A percentile compares a stretch with the other conserved stretches of the same genome.
These are phyloP conservation scores for Leishmania tarentolae DNA, from an alignment of 208 protist genomes.

Conservation along the genomic window DNA sequence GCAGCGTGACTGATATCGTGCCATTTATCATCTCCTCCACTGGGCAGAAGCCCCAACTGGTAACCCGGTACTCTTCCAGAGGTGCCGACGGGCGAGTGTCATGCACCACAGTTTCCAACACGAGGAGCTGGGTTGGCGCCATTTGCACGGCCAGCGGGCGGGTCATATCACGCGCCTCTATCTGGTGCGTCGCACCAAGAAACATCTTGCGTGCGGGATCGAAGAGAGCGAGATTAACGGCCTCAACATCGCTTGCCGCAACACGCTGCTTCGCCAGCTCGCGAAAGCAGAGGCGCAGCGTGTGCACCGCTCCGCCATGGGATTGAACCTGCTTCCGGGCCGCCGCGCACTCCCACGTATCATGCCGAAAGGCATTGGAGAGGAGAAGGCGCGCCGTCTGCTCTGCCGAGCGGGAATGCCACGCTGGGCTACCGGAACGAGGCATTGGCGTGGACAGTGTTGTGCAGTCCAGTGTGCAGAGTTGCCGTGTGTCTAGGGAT, in stretches of 20 bases:
- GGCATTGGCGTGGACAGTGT: not conserved
- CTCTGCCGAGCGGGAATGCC: slow-evolving; percentile 69
- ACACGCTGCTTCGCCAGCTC: slow-evolving; percentile 32
- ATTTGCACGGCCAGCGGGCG: slow-evolving; percentile 69
- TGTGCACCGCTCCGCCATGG: slow-evolving; percentile 35
- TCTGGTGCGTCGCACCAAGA: slow-evolving; percentile 71
- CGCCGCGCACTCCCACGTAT: slow-evolving; percentile 78
- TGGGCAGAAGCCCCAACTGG: slow-evolving; percentile 58
- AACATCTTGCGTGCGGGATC: slow-evolving; percentile 56
- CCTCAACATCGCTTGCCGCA: slow-evolving; percentile 32
- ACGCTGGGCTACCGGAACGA: slow-evolving; percentile 12
- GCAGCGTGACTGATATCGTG: slow-evolving; percentile 33
- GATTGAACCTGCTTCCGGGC: slow-evolving; percentile 41
- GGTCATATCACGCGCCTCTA: slow-evolving; percentile 28
- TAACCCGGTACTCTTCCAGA: slow-evolving; percentile 53
- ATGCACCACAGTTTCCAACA: slow-evolving; percentile 69
- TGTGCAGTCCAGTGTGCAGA: not conserved
- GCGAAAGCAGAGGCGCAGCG: slow-evolving; percentile 45
- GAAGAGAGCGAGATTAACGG: slow-evolving; percentile 76
- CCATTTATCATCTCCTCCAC: slow-evolving; percentile 34
- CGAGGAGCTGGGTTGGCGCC: slow-evolving; percentile 50
- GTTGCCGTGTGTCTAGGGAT: not conserved
- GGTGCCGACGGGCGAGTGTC: slow-evolving; percentile 30
- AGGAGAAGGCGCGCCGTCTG: slow-evolving; percentile 83
- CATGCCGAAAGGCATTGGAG: slow-evolving; percentile 84